Base-by-base conservation (phyloP, 1,139 yeast genomes). In the Candida sp. region DNA sequence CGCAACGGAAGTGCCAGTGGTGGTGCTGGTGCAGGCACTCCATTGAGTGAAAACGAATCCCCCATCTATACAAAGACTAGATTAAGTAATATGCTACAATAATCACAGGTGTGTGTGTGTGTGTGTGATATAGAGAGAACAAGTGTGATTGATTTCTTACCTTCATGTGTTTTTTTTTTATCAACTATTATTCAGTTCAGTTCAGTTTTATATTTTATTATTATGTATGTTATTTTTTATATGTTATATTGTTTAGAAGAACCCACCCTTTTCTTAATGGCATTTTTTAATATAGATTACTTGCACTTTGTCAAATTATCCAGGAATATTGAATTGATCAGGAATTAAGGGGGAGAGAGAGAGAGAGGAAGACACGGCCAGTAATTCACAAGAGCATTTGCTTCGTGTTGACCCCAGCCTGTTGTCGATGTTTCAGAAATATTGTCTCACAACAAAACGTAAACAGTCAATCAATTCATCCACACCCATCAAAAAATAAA, bases 1-100 rank as follows among this genome's bases (percentile, higher is more conserved):
- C 26, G 25, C 12, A 39, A 40, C 23, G 34, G 31, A 33, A 30
- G 32, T 23, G 27, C 5, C 26, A 26, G 26, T 34, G 30, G 31
- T 32, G 40, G 12, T 26, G 23, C n/a, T 28, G 31, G 31, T 42
- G 35, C n/a, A 30, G 39, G 40, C 35, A 54, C 57, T 27, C 56
- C 58, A 23, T 37, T 44, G 12, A 54, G 53, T 47, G 57, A 53
- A 39, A 49, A 46, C 48, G 50, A 47, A 32, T 52, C 55, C 17
- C 57, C 57, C 5, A 37, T 48, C 9, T 49, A 33, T 40, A 44
- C 43, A 7, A 43, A 46, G 27, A 46, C 47, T 11, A 35, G 47
- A 37, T 44, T 44, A 44, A 35, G 35, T 37, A 37, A 44, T 34
- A 43, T 43, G 32, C 17, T 34, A 12, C 46, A 43, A 34, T 43